Evolutionary conservation across 495 filamentous ascomycete genomes (phyloP), one percentile per base, ranked within the genome.

Genomic region (Podospora didyma): DNA sequence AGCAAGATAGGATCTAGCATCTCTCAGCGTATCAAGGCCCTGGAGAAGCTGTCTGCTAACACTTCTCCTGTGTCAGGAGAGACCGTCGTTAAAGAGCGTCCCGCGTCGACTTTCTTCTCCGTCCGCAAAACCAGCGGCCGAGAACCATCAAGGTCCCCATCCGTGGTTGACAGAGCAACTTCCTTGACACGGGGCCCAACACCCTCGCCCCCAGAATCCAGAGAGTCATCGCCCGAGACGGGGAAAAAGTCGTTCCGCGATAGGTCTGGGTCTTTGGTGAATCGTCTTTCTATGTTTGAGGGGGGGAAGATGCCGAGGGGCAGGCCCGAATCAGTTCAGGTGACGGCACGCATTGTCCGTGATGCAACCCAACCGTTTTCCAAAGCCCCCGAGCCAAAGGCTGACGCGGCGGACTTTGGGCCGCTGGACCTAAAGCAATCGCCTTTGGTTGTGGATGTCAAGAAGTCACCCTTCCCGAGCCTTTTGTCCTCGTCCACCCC

Each of bases 1-100:
- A 79, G 84, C 69, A 93, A 90, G 65, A 81, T 96, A 19, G 92
- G 90, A 2, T 89, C 87, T 23, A 90, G 89, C 39, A 96, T 96
- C 62, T 92, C 90, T 7, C 88, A 89, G 67, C 86, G 92, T 51
- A 96, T 96, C 64, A 90, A 94, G 65, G 89, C 90, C 14, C 76
- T 96, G 45, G 88, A 92, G 64, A 86, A 86, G 58, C 75, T 90
- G n/a, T 86, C 85, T 1, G 77, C 71, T 42, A 73, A 35, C 44
- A 24, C 60, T 2, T 68, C 65, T 16, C 62, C 63, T n/a, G 49
- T 61, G 4, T 59, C 71, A 20, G 44, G 31, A 11, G 53, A 61
- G 31, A 44, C 63, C 11, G 41, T 63, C 14, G 58, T 58, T 9
- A 65, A 66, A 49, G 66, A 66, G 20, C 57, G 71, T 1, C 71